Evolutionary conservation across 805 yeast genomes (phyloP).

Genomic region (Pichia manshurica): DNA sequence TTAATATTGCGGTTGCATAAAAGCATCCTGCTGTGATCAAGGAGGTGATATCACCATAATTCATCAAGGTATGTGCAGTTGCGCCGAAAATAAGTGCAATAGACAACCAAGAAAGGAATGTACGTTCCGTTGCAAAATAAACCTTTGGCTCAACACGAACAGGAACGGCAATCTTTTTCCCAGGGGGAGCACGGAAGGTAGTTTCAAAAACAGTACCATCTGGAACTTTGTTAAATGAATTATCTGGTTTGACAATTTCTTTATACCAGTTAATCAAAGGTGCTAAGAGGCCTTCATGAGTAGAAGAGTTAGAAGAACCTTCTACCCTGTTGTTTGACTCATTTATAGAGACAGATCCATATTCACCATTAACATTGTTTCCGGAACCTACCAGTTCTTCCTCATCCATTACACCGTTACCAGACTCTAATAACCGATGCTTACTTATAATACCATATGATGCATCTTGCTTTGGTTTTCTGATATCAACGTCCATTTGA

Average conservation of each 20-base stretch:
- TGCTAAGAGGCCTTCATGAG: slow-evolving; percentile 14
- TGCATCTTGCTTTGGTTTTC: slow-evolving; percentile 69
- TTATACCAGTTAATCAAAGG: slow-evolving; percentile 17
- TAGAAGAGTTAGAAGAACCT: slow-evolving; percentile 13
- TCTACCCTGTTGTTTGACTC: slow-evolving; percentile 28
- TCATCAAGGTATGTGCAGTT: slow-evolving; percentile 78
- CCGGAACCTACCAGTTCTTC: slow-evolving; percentile 52
- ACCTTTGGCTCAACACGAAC: slow-evolving; percentile 97
- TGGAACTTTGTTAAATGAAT: slow-evolving; percentile 52
- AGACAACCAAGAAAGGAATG: slow-evolving; percentile 89
- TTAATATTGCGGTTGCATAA: slow-evolving; percentile 69
- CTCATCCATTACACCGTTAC: slow-evolving; percentile 60
- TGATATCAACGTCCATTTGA: slow-evolving; percentile 92
- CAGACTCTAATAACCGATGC: slow-evolving; percentile 25
- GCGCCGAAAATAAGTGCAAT: slow-evolving; percentile 84
- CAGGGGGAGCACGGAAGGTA: slow-evolving; percentile 69
- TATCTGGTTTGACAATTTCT: slow-evolving; percentile 29
- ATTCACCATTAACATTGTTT: slow-evolving; percentile 9
- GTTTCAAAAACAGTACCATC: slow-evolving; percentile 59
- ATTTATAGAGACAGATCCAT: slow-evolving; percentile 29
- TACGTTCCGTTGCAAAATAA: slow-evolving; percentile 97
- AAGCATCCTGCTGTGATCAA: slow-evolving; percentile 83
- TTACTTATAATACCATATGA: slow-evolving; percentile 58
- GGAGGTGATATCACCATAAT: slow-evolving; percentile 73
- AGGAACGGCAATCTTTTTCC: slow-evolving; percentile 85